A percentile compares a stretch with the other conserved stretches of the same genome.
These are phyloP conservation scores for Boletus rex-veris DNA, from an alignment of 768 basidiomycete species.

Conservation along the genomic window DNA sequence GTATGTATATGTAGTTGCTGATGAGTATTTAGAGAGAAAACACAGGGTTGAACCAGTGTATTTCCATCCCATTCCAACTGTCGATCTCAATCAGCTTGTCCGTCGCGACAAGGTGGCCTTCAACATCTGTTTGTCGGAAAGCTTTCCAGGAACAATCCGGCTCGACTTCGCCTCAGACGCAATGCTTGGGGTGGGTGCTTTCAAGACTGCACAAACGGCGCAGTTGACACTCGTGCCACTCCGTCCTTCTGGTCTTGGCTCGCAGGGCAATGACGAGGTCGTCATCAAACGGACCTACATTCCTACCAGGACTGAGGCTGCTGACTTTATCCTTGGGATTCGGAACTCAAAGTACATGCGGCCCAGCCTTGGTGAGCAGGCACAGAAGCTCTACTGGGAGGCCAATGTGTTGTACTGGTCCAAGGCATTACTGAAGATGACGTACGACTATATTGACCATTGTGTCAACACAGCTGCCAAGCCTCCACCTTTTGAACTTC, in stretches of 20 bases:
- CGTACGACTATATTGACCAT: background rate
- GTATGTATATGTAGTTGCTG: background rate
- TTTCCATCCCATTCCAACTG: background rate
- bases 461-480: no score
- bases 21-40: background rate
- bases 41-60: background rate
- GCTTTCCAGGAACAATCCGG: background rate
- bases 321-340: no score
- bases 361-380: background rate
- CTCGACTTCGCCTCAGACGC: background rate
- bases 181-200: background rate
- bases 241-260: background rate
- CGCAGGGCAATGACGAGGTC: background rate
- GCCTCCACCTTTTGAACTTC: no score
- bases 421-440: background rate
- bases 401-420: background rate
- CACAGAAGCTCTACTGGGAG: background rate
- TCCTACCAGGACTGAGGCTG: no score
- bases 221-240: background rate
- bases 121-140: no score
- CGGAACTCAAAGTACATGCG: no score
- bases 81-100: background rate
- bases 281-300: background rate
- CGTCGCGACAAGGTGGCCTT: background rate
- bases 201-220: background rate